Evolutionary conservation across 495 filamentous ascomycete species (phyloP).

Genomic region (Penicillium fimorum): DNA sequence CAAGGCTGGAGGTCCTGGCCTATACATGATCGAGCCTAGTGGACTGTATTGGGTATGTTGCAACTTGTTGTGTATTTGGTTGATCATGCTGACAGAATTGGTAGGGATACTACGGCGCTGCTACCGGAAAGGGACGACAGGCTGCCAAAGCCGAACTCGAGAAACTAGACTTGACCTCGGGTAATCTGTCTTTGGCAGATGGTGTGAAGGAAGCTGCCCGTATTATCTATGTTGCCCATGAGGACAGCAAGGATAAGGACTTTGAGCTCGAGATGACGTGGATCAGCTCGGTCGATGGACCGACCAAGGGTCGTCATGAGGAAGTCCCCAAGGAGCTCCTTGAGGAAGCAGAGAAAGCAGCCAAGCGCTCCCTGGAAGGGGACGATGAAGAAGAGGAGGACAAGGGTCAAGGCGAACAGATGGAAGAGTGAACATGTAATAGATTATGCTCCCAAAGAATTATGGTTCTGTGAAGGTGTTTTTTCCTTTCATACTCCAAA

Average conservation of each 20-base stretch:
- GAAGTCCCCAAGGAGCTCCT: constrained; percentile 85
- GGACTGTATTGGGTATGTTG: constrained; percentile 82
- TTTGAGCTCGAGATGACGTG: constrained; percentile 99
- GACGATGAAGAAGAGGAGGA: constrained; percentile 75
- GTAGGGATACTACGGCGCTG: constrained; percentile 93
- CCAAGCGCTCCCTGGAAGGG: constrained; percentile 67
- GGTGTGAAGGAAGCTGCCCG: constrained; percentile 94
- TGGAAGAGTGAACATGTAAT: constrained; percentile 63
- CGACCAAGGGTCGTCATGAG: constrained; percentile 87
- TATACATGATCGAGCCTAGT: constrained; percentile 99
- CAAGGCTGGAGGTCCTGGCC: constrained; percentile 80
- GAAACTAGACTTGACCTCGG: constrained; percentile 85
- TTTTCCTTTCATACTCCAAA: constrained; percentile 1
- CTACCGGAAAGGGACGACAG: constrained; percentile 93
- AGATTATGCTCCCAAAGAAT: constrained; percentile 22
- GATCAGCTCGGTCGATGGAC: constrained; percentile 77
- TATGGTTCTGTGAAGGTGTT: constrained; percentile 15
- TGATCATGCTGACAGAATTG: constrained; percentile 15
- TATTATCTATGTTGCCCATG: constrained; percentile 95
- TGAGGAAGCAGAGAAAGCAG: constrained; percentile 86
- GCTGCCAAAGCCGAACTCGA: constrained; percentile 96
- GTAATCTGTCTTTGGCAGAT: constrained; percentile 72
- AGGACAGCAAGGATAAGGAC: constrained; percentile 97
- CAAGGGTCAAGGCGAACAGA: constrained; percentile 60
- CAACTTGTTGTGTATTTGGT: background rate